Evolutionary conservation across 345 rosid genomes (phyloP), one percentile per base, ranked within the genome.

Genomic region (Orychophragmus violaceus): DNA sequence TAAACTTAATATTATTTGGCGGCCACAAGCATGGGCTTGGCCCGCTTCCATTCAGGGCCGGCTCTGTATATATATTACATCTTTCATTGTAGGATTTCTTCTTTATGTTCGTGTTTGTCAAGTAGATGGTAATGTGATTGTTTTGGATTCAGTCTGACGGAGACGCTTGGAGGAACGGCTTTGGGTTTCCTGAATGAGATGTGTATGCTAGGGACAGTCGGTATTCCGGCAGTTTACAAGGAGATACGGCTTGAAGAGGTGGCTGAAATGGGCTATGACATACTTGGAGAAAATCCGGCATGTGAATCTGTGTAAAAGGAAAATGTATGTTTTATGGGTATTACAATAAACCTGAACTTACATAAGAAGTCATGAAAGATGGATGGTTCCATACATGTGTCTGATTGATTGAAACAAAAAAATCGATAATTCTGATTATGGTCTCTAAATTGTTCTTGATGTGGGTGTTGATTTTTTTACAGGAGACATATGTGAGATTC

Each of bases 321-420:
- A 80, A 79, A 79, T 76, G 89, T 9, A 9, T 92, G 12, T 92
- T 89, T 45, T 56, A 89, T 3, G 92, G 79, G 22, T 92, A 92
- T 68, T 84, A 87, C 78, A 92, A 89, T 78, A 83, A 86, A 71
- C 92, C 89, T 28, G 85, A 85, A 53, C 86, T 89, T 30, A 89
- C 98, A 3, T 76, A 65, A 24, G 86, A 92, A 62, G 69, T 82
- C 74, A 76, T 92, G 23, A 70, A 51, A 70, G 96, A 89, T 49
- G 96, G 98, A 37, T 92, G 98, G 98, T 92, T 92, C 70, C 93
- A 92, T 64, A 92, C 98, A 77, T 96, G 98, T 91, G 18, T 27
- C 12, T 24, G 5, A 44, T 33, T 44, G 33, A 4, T 25, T 6
- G 5, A 45, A 58, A 55, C 25, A n/a, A 11, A 35, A 42, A 5